phyloP scores from a whole-genome alignment of 1,139 yeast species.

The Meyerozyma athensensis region DNA sequence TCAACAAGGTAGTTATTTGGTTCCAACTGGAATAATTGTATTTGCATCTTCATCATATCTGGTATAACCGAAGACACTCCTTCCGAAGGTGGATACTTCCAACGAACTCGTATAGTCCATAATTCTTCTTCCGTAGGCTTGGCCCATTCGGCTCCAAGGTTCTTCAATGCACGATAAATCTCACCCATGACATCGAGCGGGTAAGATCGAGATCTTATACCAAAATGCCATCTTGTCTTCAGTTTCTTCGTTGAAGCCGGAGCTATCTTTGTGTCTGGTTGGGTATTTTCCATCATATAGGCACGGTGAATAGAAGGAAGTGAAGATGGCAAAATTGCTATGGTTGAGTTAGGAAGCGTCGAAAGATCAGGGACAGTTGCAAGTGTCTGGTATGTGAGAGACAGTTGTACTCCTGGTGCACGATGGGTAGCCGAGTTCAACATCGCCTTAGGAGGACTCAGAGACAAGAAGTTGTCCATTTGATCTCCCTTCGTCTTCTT shows the following conservation, averaged over 20 bases:
- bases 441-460: slow-evolving; percentile 28
- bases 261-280: slow-evolving; percentile 34
- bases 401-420: slow-evolving; percentile 43
- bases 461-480: slow-evolving; percentile 48
- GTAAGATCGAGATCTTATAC: slow-evolving; percentile 91
- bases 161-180: slow-evolving; percentile 87
- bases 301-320: slow-evolving; percentile 94
- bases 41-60: slow-evolving; percentile 95
- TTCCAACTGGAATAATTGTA: slow-evolving; percentile 91
- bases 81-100: slow-evolving; percentile 67
- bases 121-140: slow-evolving; percentile 88
- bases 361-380: slow-evolving; percentile 49
- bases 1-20: slow-evolving; percentile 95
- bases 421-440: slow-evolving; percentile 9
- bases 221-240: slow-evolving; percentile 98
- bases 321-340: slow-evolving; percentile 90
- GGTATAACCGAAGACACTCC: slow-evolving; percentile 35
- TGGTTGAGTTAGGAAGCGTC: slow-evolving; percentile 58
- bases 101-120: slow-evolving; percentile 96
- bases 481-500: slow-evolving; percentile 50
- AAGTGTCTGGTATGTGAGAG: slow-evolving; percentile 46
- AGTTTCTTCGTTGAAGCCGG: slow-evolving; percentile 81
- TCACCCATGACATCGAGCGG: slow-evolving; percentile 99
- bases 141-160: slow-evolving; percentile 97
- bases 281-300: slow-evolving; percentile 64